These are phyloP conservation scores for Xylaria flabelliformis DNA, from an alignment of 495 filamentous ascomycete genomes.

Conservation along the genomic window DNA sequence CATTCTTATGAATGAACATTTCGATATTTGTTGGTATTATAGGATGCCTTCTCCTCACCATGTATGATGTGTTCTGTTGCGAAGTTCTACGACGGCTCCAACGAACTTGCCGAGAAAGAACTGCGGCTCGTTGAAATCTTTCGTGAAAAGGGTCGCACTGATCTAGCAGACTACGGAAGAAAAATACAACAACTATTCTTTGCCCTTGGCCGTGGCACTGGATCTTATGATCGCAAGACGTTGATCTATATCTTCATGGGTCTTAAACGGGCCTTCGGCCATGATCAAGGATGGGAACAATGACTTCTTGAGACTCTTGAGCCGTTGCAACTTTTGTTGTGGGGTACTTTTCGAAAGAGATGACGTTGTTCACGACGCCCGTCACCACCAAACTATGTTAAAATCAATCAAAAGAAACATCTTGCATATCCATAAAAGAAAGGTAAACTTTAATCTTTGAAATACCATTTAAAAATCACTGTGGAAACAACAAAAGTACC, in stretches of 20 bases:
- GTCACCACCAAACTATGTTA: no score
- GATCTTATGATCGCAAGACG: background rate
- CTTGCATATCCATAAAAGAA: background rate
- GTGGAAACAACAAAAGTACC: background rate
- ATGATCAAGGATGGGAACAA: conserved; percentile 13
- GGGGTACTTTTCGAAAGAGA: no score
- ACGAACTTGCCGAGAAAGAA: conserved; percentile 47
- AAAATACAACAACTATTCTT: conserved; percentile 15
- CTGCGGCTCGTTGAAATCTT: conserved; percentile 41
- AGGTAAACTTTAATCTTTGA: background rate
- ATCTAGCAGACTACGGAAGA: conserved; percentile 24
- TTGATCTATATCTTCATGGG: conserved; percentile 17
- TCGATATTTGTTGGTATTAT: conserved; percentile 54
- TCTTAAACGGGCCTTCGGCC: conserved; percentile 18
- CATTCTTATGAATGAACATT: conserved; percentile 52
- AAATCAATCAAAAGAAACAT: no score
- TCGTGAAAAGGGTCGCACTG: conserved; percentile 38
- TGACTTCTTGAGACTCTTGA: conserved; percentile 7
- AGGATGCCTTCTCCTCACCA: conserved; percentile 49
- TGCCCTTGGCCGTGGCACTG: background rate
- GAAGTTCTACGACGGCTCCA: conserved; percentile 49
- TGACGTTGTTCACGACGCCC: background rate
- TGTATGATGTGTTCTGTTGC: conserved; percentile 51
- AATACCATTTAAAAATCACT: background rate
- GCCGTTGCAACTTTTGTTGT: conserved; percentile 17